Base-by-base conservation (phyloP, 306 rosid genomes). In the Lupinus albus region DNA sequence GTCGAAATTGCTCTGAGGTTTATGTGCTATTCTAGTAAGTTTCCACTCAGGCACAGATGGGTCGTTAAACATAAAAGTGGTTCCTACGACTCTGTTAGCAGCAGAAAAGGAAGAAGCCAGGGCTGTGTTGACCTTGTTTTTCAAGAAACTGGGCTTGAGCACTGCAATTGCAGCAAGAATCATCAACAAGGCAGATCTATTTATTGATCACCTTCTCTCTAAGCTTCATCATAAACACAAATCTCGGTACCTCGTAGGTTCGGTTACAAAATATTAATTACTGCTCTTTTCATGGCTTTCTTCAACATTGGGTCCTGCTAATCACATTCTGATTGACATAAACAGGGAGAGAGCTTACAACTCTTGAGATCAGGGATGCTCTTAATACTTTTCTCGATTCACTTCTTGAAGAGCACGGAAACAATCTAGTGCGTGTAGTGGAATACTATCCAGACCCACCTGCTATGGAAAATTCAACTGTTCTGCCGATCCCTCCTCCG, bases 71-170 rank as follows among this genome's bases (percentile, higher is more conserved):
- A 10, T 70, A 25, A 84, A 76, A 70, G 50, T 65, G 56, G 77
- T 86, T 55, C 54, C 93, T 73, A 81, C 89, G 11, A 80, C 87
- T 53, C 80, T 89, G 67, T 81, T 93, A 73, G 88, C 76, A 18
- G 97, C 95, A 46, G 98, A 89, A 80, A 93, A 88, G 79, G 98
- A 89, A 83, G 98, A 89, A 83, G 93, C 98, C 64, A 93, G 80
- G 75, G 98, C 95, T 57, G 93, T 89, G 38, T 72, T 93, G 54
- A 79, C 84, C 68, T 74, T 89, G 84, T 89, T 89, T 84, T 72
- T 93, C 76, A 93, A 86, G 84, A 88, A 93, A 75, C 91, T 76
- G 71, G 95, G 98, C 64, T 72, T 93, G 73, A 83, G 93, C 80
- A 83, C 73, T 71, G 86, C 88, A 35, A 35, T 71, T 77, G 96